Evolutionary conservation across 164 flowering plant genomes (phyloP).

Genomic region (Euptelea pleiosperma): DNA sequence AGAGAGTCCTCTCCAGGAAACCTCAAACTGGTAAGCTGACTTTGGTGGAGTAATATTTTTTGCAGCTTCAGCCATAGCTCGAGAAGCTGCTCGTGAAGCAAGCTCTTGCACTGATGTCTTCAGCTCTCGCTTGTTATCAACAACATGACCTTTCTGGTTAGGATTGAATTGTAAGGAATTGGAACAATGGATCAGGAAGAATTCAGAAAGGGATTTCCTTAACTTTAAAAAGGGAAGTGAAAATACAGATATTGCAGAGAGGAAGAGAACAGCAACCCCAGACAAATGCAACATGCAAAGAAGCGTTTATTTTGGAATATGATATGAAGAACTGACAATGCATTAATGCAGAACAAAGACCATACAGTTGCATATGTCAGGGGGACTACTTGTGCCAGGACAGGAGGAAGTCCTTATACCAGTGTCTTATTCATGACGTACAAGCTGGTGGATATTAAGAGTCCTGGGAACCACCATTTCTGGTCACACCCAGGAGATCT

Average conservation of each 20-base stretch:
- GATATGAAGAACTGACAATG: background rate
- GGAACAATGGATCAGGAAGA: background rate
- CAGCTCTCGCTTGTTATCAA: slow-evolving; percentile 35
- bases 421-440: background rate
- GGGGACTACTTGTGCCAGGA: too few relatives aligned
- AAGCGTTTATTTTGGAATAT: background rate
- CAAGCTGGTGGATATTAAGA: too few relatives aligned
- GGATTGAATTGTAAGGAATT: background rate
- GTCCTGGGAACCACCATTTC: too few relatives aligned
- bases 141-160: slow-evolving; percentile 33
- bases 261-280: background rate
- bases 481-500: too few relatives aligned
- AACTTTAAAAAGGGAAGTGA: background rate
- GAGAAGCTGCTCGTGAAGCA: slow-evolving; percentile 82
- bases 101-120: slow-evolving; percentile 72
- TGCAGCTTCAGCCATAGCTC: slow-evolving; percentile 63
- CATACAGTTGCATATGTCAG: too few relatives aligned
- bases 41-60: slow-evolving; percentile 64
- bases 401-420: too few relatives aligned
- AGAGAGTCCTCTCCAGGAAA: slow-evolving; percentile 77
- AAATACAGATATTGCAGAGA: background rate
- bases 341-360: background rate
- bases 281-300: background rate
- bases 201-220: background rate
- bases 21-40: slow-evolving; percentile 91